Base-by-base conservation (phyloP, 2,329 filamentous ascomycete species). In the Trichoderma polysporum region DNA sequence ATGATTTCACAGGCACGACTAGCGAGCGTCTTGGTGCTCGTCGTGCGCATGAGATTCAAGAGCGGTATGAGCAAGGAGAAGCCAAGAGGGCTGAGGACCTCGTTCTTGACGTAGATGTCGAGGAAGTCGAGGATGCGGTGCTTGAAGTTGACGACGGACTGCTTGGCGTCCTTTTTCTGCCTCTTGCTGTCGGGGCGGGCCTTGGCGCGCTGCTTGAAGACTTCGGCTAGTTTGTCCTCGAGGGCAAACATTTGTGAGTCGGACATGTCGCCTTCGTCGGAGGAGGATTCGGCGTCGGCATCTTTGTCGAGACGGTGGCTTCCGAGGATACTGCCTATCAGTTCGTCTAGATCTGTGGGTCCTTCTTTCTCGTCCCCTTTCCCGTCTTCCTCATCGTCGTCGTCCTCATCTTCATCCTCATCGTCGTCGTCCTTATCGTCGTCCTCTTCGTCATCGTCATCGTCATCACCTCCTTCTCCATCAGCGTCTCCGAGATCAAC, bases 221-320 rank as follows among this genome's bases (percentile, higher is more conserved):
- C 92, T 70, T 92, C 91, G 59, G 89, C 88, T 4, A 99, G 87
- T 74, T 94, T 90, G 12, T 86, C 86, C 73, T 98, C 94, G 17
- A 98, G 83, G 3, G 89, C 89, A 80, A 97, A 89, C 95, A 98
- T 98, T 76, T 97, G 91, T 19, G 94, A 93, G 79, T 98, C 94
- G 69, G 93, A 91, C 93, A 99, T 97, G 78, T 97, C 92, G 2
- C 86, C 88, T 68, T 91, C 90, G 10, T 85, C 85, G 33, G 88
- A 88, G 1, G 83, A 85, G 1, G 82, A 82, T 2, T 85, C 84
- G 1, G 84, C 85, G 1, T 84, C 82, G 17, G 78, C 79, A 69
- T 88, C 86, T 62, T 88, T 85, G 74, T 90, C 86, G 25, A 88
- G 79, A 8, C 82, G 80, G 68, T 90, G 90, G 63, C 90, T 94